phyloP scores from a whole-genome alignment of 495 filamentous ascomycete species.

The Pseudomonodictys pantanalensis region DNA sequence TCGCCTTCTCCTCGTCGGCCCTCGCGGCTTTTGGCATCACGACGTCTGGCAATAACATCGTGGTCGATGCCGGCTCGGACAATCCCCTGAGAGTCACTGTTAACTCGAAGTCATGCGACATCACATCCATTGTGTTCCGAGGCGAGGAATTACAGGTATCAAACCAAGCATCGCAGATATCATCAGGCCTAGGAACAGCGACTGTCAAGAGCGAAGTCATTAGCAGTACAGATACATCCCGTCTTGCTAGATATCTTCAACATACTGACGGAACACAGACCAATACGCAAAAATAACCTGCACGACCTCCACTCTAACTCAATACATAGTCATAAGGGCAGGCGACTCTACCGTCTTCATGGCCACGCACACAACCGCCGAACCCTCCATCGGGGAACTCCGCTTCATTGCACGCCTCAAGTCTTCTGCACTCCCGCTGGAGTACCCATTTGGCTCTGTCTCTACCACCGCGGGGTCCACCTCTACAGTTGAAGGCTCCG shows the following conservation, averaged over 20 bases:
- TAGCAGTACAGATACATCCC: constrained; percentile 25
- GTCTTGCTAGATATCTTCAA: neutral
- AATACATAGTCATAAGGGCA: constrained; percentile 60
- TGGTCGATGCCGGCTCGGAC: constrained; percentile 54
- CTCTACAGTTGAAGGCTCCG: constrained; percentile 57
- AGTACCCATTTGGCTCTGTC: constrained; percentile 50
- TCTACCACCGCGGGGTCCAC: constrained; percentile 52
- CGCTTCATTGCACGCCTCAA: constrained; percentile 64
- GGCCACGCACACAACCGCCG: constrained; percentile 60
- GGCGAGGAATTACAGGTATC: constrained; percentile 36
- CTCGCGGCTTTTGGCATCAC: constrained; percentile 28
- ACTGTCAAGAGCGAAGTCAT: constrained; percentile 54
- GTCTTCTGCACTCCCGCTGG: constrained; percentile 53
- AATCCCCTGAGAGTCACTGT: constrained; percentile 59
- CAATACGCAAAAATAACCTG: constrained; percentile 63
- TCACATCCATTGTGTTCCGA: constrained; percentile 60
- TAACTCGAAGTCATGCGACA: constrained; percentile 57
- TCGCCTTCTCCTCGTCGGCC: constrained; percentile 19
- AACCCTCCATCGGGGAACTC: constrained; percentile 60
- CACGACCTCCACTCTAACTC: constrained; percentile 57
- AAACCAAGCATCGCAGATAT: constrained; percentile 51
- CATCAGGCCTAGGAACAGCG: constrained; percentile 59
- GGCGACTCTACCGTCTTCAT: constrained; percentile 60
- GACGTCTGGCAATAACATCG: constrained; percentile 36
- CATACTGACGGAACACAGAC: constrained; percentile 17